phyloP scores from a whole-genome alignment of 2,329 filamentous ascomycete genomes.

The Ophiocordyceps polyrhachis-furcata region DNA sequence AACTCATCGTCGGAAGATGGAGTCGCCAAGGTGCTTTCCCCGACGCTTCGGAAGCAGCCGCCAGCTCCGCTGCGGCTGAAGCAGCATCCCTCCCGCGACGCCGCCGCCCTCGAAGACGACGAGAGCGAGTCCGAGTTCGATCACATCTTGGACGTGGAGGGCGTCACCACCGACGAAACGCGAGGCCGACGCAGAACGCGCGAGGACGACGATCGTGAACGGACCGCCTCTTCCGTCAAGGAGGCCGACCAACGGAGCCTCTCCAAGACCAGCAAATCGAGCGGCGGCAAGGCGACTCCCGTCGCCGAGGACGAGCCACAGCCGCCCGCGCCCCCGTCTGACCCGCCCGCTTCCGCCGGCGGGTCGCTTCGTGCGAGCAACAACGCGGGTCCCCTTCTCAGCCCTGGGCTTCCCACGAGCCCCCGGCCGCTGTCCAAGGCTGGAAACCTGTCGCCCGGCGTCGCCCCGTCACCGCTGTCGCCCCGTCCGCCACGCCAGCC shows the following conservation, averaged over 20 bases:
- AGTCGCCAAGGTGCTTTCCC: conserved; percentile 34
- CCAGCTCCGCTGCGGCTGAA: conserved; percentile 64
- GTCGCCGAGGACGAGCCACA: conserved; percentile 13
- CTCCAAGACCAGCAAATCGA: conserved; percentile 51
- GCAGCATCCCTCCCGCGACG: conserved; percentile 8
- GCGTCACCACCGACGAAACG: conserved; percentile 36
- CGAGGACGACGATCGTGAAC: conserved; percentile 68
- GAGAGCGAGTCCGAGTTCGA: conserved; percentile 71
- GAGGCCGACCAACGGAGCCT: conserved; percentile 53
- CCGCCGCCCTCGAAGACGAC: conserved; percentile 29
- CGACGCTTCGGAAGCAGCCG: conserved; percentile 54
- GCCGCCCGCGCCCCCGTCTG: conserved; percentile 15
- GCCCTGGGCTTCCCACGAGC: conserved; percentile 40
- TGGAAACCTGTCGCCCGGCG: conserved; percentile 41
- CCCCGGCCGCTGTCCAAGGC: conserved; percentile 33
- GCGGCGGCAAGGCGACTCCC: conserved; percentile 8
- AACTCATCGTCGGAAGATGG: conserved; percentile 25
- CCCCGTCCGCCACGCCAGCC: conserved; percentile 57
- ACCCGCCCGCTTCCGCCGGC: conserved; percentile 16
- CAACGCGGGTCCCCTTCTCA: conserved; percentile 26
- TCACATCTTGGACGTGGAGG: conserved; percentile 52
- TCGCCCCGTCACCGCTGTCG: conserved; percentile 35
- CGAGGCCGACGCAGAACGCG: conserved; percentile 69
- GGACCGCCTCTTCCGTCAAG: conserved; percentile 47
- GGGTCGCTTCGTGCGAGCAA: conserved; percentile 11